Base-by-base conservation (phyloP, 1,284 basidiomycete species). In the Chondrostereum purpureum region DNA sequence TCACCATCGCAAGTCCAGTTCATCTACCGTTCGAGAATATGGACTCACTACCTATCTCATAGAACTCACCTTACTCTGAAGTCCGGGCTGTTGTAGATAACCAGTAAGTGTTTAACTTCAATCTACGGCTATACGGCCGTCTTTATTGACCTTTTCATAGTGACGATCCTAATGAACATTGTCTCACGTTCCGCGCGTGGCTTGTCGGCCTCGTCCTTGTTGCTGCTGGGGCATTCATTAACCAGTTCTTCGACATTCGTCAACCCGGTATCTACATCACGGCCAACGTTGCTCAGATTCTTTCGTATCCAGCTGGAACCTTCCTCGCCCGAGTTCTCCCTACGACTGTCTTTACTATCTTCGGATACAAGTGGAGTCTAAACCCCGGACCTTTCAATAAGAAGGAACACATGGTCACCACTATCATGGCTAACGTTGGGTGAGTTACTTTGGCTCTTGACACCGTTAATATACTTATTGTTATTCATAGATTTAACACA, bases 11-110 rank as follows among this genome's bases (percentile, higher is more conserved):
- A 35, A 47, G 55, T 46, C 19, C n/a, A n/a, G n/a, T n/a, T n/a
- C n/a, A n/a, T n/a, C n/a, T n/a, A n/a, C n/a, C n/a, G n/a, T n/a
- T n/a, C n/a, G n/a, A n/a, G n/a, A n/a, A n/a, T n/a, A n/a, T n/a
- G n/a, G n/a, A n/a, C n/a, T n/a, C n/a, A n/a, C n/a, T n/a, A n/a
- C n/a, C n/a, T n/a, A n/a, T n/a, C n/a, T n/a, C n/a, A n/a, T 36
- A 56, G 53, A 55, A 69, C 53, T 78, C 75, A 12, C 74, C 76
- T 0, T 78, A 78, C 53, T 67, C 72, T 17, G 74, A 77, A 54
- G 77, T 78, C 19, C 70, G 77, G 23, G 72, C 75, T 10, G 69
- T 72, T 17, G 74, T 77, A 17, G 67, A 69, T 43, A 70, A 72
- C 52, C 68, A 67, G 8, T 49, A 56, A 8, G 67, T 76, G 53